These are phyloP conservation scores for Glycine latifolia DNA, from an alignment of 306 rosid species.

Conservation along the genomic window DNA sequence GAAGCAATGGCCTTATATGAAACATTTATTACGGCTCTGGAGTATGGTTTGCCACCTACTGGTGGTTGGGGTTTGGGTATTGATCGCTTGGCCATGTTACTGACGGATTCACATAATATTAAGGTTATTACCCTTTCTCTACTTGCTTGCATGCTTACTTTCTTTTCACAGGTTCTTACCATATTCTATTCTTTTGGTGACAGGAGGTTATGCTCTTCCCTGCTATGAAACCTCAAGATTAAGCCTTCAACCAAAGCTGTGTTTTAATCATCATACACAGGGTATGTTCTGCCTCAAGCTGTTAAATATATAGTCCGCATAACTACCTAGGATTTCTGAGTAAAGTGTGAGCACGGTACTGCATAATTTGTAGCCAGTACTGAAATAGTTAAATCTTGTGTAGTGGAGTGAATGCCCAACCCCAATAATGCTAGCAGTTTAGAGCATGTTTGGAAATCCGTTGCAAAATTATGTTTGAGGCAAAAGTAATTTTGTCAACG, in stretches of 20 bases:
- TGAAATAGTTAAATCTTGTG: not conserved
- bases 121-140: slow-evolving; percentile 57
- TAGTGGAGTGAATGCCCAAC: not conserved
- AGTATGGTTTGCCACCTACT: slow-evolving; percentile 81
- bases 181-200: slow-evolving; percentile 33
- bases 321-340: not conserved
- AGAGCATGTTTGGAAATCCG: too few species aligned
- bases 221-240: slow-evolving; percentile 89
- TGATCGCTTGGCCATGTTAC: slow-evolving; percentile 80
- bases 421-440: not conserved
- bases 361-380: slow-evolving; percentile 5
- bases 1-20: slow-evolving; percentile 94
- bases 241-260: slow-evolving; percentile 13
- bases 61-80: slow-evolving; percentile 56
- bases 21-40: slow-evolving; percentile 83
- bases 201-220: slow-evolving; percentile 97
- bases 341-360: not conserved
- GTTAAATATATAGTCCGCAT: not conserved
- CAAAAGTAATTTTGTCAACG: too few species aligned
- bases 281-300: slow-evolving; percentile 14
- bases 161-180: slow-evolving; percentile 9
- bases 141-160: not conserved
- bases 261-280: not conserved
- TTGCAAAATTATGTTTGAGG: too few species aligned
- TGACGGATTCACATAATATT: slow-evolving; percentile 86